Conservation (phyloP, 306 rosid genomes). For the Dalbergia cochinchinensis region DNA sequence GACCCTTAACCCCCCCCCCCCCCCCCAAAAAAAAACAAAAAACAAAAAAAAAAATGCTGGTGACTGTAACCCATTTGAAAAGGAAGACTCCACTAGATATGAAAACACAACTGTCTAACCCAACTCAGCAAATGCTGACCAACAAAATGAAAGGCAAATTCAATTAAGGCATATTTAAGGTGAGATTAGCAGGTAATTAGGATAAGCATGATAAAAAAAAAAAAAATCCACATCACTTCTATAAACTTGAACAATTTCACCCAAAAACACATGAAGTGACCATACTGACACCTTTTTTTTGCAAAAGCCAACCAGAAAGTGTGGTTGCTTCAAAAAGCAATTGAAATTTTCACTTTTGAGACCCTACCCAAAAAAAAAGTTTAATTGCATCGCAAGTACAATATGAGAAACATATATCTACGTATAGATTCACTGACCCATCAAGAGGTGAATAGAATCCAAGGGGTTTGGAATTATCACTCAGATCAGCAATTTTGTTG, state of each 20-base stretch:
- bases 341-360: not conserved
- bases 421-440: constrained; percentile 55
- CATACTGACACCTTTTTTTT: not conserved
- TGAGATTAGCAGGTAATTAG: not conserved
- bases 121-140: constrained; percentile 11
- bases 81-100: not conserved
- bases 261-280: not conserved
- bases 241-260: not conserved
- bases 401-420: not conserved
- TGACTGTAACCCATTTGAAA: constrained; percentile 3
- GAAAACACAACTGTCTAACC: constrained; percentile 1
- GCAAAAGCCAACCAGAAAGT: not conserved
- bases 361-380: too few species aligned
- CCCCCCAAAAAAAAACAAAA: too few species aligned
- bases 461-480: constrained; percentile 67
- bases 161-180: not conserved
- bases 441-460: constrained; percentile 85
- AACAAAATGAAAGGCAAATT: not conserved
- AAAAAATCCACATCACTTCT: not conserved
- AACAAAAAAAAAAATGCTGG: not conserved
- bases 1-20: not conserved
- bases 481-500: constrained; percentile 70
- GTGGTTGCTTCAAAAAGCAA: not conserved
- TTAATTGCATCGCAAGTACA: not conserved
- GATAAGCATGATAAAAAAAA: not conserved